Evolutionary conservation across 2,329 filamentous ascomycete species (phyloP).

Genomic region (Penicillium oxalicum): DNA sequence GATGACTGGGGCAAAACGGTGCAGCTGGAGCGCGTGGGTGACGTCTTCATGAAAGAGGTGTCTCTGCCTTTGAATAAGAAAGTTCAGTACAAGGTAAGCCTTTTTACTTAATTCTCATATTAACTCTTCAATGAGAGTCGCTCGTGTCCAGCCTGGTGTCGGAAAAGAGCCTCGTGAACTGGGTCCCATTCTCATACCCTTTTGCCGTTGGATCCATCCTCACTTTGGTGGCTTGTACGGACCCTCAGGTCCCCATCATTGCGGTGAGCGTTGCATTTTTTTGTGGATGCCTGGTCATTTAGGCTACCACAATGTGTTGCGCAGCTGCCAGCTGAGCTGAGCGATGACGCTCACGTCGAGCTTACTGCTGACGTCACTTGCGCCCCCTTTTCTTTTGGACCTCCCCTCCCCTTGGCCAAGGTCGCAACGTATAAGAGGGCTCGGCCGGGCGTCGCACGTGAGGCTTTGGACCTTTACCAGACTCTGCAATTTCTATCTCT

Average conservation of each 20-base stretch:
- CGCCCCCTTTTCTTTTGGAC: not conserved
- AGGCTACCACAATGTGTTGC: conserved; percentile 7
- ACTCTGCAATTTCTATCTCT: no score
- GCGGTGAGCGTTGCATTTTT: conserved; percentile 16
- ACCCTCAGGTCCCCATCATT: conserved; percentile 8
- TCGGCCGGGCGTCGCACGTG: not conserved
- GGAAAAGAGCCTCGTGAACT: no score
- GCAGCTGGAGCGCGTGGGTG: conserved; percentile 69
- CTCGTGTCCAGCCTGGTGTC: no score
- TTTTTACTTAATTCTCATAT: conserved; percentile 10
- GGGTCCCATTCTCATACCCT: not conserved
- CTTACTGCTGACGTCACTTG: conserved; percentile 19
- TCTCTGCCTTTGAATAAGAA: conserved; percentile 63
- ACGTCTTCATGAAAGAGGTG: conserved; percentile 74
- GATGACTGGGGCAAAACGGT: conserved; percentile 88
- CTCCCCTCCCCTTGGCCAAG: not conserved
- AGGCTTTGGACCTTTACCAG: no score
- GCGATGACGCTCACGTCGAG: conserved; percentile 21
- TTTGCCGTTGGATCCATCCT: not conserved
- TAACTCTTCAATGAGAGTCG: not conserved
- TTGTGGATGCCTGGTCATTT: not conserved
- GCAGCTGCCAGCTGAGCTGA: conserved; percentile 8
- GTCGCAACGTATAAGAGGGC: conserved; percentile 1
- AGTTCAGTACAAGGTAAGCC: conserved; percentile 86
- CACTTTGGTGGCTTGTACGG: not conserved